phyloP scores from a whole-genome alignment of 148 eudicot genomes.

The Rheum nobile region DNA sequence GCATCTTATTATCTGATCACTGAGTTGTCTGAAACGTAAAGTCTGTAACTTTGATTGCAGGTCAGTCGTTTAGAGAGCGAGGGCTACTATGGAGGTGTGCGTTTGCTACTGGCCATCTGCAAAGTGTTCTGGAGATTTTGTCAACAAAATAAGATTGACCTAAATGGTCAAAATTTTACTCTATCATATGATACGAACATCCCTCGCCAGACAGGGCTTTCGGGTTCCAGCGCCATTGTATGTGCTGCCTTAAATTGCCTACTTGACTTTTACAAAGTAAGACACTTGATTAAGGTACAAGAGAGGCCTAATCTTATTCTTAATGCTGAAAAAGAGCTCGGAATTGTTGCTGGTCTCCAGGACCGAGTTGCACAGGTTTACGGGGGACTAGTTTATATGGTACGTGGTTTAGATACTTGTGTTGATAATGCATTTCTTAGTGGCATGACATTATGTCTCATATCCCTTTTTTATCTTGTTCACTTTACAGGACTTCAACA shows the following conservation, averaged over 20 bases:
- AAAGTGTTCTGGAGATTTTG: constrained; percentile 73
- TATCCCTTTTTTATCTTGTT: not conserved
- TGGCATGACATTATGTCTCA: not conserved
- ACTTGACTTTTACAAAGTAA: constrained; percentile 76
- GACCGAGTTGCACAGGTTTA: constrained; percentile 94
- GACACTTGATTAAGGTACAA: constrained; percentile 66
- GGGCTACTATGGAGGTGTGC: constrained; percentile 97
- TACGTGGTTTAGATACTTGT: constrained; percentile 14
- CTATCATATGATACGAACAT: constrained; percentile 88
- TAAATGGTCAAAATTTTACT: constrained; percentile 55
- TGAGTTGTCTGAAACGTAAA: not conserved
- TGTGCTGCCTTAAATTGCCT: constrained; percentile 95
- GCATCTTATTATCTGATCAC: not conserved
- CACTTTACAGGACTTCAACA: constrained; percentile 59
- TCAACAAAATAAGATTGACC: constrained; percentile 43
- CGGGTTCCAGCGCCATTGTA: constrained; percentile 93
- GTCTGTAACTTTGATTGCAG: constrained; percentile 25
- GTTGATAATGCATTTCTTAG: not conserved
- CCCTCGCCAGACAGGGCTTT: constrained; percentile 97
- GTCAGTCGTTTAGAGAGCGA: constrained; percentile 56
- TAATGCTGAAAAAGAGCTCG: constrained; percentile 88
- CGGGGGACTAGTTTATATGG: constrained; percentile 94
- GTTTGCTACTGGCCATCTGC: constrained; percentile 85
- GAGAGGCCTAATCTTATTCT: constrained; percentile 78
- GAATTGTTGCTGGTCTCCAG: constrained; percentile 95